These are phyloP conservation scores for Stentor coeruleus DNA, from an alignment of 73 alveolate genomes.

Conservation along the genomic window DNA sequence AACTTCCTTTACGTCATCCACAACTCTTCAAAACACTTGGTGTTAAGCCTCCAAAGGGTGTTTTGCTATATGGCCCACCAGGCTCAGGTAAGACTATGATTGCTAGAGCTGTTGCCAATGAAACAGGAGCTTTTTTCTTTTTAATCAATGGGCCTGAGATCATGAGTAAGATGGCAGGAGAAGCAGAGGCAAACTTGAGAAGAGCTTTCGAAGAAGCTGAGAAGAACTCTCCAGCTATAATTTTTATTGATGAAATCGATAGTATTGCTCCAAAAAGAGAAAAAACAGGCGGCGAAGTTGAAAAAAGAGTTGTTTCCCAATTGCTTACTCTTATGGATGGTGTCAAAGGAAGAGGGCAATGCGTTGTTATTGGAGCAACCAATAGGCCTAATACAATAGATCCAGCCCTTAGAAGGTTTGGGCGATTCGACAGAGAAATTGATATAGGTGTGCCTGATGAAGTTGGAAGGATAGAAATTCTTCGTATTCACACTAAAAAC, in stretches of 20 bases:
- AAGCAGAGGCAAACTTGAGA: constrained; percentile 96
- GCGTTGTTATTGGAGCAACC: constrained; percentile 99
- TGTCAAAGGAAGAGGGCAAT: constrained; percentile 83
- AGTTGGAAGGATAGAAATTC: constrained; percentile 84
- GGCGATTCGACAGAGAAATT: constrained; percentile 95
- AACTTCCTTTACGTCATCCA: constrained; percentile 97
- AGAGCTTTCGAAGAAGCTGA: constrained; percentile 97
- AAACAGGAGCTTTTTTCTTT: constrained; percentile 92
- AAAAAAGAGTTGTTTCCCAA: constrained; percentile 96
- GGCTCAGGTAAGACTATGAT: constrained; percentile 93
- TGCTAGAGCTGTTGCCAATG: constrained; percentile 98
- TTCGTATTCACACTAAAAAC: constrained; percentile 93
- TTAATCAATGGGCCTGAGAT: constrained; percentile 87
- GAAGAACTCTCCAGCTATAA: constrained; percentile 95
- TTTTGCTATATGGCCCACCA: constrained; percentile 95
- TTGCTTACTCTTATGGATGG: constrained; percentile 96
- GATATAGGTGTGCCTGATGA: constrained; percentile 98
- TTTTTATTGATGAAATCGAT: constrained; percentile 96
- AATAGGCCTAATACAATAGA: constrained; percentile 97
- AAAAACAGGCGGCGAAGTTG: constrained; percentile 96
- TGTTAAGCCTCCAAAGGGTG: constrained; percentile 99
- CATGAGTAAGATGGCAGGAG: constrained; percentile 99
- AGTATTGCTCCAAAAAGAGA: constrained; percentile 99
- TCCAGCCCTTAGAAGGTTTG: constrained; percentile 96
- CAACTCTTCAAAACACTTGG: constrained; percentile 96